These are phyloP conservation scores for Paramyrothecium roridum DNA, from an alignment of 2,329 filamentous ascomycete genomes.

Conservation along the genomic window DNA sequence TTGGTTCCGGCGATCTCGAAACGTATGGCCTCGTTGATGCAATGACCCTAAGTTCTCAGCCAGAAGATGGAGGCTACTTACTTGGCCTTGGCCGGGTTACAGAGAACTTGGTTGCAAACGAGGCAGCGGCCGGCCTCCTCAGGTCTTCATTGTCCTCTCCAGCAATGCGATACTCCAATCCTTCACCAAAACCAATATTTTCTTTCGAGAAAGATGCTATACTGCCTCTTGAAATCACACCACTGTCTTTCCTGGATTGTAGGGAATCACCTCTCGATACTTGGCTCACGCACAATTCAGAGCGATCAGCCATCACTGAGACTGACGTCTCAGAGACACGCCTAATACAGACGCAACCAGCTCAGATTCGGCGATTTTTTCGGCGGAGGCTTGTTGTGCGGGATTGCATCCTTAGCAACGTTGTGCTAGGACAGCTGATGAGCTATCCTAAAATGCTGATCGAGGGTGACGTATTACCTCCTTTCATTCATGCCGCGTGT, in stretches of 20 bases:
- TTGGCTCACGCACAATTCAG: too few species aligned
- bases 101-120: too few species aligned
- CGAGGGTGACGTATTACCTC: slow-evolving; percentile 2
- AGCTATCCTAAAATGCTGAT: slow-evolving; percentile 5
- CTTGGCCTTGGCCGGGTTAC: too few species aligned
- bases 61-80: too few species aligned
- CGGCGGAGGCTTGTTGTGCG: background rate
- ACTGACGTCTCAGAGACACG: background rate
- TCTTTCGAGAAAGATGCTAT: too few species aligned
- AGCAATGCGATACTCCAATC: too few species aligned
- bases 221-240: too few species aligned
- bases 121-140: too few species aligned
- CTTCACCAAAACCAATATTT: too few species aligned
- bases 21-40: background rate
- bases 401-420: slow-evolving; percentile 3
- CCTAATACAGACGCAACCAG: background rate
- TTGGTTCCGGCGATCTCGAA: background rate
- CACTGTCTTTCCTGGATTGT: too few species aligned
- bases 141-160: too few species aligned
- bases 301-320: background rate
- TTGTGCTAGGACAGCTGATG: slow-evolving; percentile 8
- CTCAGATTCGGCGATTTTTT: background rate
- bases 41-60: background rate
- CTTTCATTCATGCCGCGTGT: slow-evolving; percentile 4
- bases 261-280: too few species aligned